Percentiles rank a stretch among this genome's conserved stretches.
Evolutionary conservation across 108 stramenopile genomes (phyloP).

Genomic region (Aureococcus anophagefferens): DNA sequence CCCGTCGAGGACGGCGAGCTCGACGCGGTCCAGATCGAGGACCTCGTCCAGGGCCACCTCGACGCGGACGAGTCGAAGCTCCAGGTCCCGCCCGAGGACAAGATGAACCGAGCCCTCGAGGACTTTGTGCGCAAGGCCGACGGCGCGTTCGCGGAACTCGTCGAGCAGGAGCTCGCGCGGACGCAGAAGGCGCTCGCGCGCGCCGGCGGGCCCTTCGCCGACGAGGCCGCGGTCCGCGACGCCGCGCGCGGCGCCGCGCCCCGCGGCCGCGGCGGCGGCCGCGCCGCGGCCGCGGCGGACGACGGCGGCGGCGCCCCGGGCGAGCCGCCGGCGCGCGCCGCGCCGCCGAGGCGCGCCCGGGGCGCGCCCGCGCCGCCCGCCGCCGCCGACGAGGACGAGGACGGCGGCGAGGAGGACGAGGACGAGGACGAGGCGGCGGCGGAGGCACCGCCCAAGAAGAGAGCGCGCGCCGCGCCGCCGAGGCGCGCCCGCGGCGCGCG

Average conservation of each 20-base stretch:
- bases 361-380: background rate
- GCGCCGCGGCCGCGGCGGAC: background rate
- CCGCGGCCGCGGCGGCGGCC: background rate
- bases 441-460: background rate
- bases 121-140: constrained; percentile 73
- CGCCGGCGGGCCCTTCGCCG: too few species aligned
- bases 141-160: constrained; percentile 51
- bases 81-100: constrained; percentile 16
- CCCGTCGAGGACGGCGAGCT: constrained; percentile 72
- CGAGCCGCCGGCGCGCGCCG: background rate
- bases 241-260: too few species aligned
- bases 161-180: constrained; percentile 15
- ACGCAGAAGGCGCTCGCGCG: constrained; percentile 36
- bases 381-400: background rate
- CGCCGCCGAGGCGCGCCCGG: background rate
- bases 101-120: constrained; percentile 57
- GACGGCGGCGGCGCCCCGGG: background rate
- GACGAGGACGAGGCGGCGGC: background rate
- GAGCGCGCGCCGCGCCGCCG: background rate
- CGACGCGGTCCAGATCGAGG: constrained; percentile 67
- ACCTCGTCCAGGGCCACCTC: constrained; percentile 63
- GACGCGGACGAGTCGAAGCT: constrained; percentile 55
- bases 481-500: too few species aligned
- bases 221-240: too few species aligned
- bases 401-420: background rate